Conservation (phyloP, 2,329 filamentous ascomycete species). For the Leptographium wingfieldii region DNA sequence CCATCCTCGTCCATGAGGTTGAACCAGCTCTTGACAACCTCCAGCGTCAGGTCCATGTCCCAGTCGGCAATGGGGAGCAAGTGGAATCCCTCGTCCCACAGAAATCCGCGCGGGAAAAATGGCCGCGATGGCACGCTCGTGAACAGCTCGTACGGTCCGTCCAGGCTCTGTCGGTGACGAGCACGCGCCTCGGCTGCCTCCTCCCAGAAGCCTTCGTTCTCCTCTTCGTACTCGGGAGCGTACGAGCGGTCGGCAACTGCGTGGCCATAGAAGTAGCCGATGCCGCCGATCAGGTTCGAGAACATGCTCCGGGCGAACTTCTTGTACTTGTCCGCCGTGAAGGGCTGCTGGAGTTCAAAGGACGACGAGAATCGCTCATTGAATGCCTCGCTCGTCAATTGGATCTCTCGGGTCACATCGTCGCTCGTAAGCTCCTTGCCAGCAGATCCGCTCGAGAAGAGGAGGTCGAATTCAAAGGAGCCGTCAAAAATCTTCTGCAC, state of each 20-base stretch:
- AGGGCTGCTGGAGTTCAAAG: conserved; percentile 65
- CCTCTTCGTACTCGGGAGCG: conserved; percentile 87
- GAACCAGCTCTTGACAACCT: conserved; percentile 93
- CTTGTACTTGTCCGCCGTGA: conserved; percentile 57
- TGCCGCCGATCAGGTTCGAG: conserved; percentile 84
- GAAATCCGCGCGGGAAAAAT: conserved; percentile 91
- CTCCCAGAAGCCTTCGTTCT: conserved; percentile 91
- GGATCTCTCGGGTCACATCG: conserved; percentile 58
- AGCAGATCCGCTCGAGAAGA: conserved; percentile 72
- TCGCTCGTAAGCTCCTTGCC: conserved; percentile 40
- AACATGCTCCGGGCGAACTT: conserved; percentile 82
- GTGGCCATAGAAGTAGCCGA: conserved; percentile 89
- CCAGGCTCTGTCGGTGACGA: conserved; percentile 53
- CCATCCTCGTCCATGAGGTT: conserved; percentile 92
- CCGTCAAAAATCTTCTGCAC: conserved; percentile 89
- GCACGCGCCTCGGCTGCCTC: conserved; percentile 70
- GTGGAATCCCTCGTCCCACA: conserved; percentile 98
- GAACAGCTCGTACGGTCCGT: conserved; percentile 80
- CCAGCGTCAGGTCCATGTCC: conserved; percentile 77
- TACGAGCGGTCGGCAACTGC: conserved; percentile 83
- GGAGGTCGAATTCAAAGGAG: conserved; percentile 81
- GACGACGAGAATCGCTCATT: conserved; percentile 59
- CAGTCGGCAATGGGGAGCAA: conserved; percentile 83
- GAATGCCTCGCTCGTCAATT: conserved; percentile 54
- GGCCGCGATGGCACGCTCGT: conserved; percentile 84